Conservation (phyloP, 495 filamentous ascomycete genomes). For the Aspergillus egyptiacus region DNA sequence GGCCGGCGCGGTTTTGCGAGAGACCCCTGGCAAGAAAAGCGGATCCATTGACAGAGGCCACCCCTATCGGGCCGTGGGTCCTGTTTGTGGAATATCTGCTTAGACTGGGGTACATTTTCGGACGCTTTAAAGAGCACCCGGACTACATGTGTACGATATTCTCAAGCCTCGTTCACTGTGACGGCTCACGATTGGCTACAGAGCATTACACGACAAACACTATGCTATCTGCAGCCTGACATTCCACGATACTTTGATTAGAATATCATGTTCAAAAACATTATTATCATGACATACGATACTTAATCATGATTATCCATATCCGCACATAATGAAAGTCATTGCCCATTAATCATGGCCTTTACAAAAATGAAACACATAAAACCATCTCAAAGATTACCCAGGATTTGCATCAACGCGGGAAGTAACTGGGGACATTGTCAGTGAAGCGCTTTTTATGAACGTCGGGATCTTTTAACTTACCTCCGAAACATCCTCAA, state of each 20-base stretch:
- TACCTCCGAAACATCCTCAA: constrained; percentile 48
- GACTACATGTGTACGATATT: no score
- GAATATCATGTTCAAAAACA: background rate
- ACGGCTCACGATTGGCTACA: background rate
- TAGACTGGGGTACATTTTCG: no score
- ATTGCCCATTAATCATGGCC: constrained; percentile 17
- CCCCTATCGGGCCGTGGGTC: no score
- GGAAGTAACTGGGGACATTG: constrained; percentile 23
- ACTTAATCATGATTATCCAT: constrained; percentile 9
- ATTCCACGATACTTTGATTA: background rate
- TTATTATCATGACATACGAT: background rate
- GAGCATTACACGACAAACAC: background rate
- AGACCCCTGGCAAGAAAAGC: no score
- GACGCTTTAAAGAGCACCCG: no score
- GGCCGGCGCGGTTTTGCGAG: no score
- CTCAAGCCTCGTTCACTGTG: no score
- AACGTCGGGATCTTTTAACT: constrained; percentile 7
- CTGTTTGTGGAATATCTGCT: no score
- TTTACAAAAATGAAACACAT: background rate
- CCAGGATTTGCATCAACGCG: constrained; percentile 27
- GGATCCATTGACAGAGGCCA: no score
- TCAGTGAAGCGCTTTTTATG: background rate
- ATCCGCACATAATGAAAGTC: constrained; percentile 15
- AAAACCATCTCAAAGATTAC: constrained; percentile 17
- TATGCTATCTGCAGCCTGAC: no score